A percentile compares a stretch with the other conserved stretches of the same genome.
Conservation (phyloP, 768 basidiomycete species). For the Amanita brunnescens region DNA sequence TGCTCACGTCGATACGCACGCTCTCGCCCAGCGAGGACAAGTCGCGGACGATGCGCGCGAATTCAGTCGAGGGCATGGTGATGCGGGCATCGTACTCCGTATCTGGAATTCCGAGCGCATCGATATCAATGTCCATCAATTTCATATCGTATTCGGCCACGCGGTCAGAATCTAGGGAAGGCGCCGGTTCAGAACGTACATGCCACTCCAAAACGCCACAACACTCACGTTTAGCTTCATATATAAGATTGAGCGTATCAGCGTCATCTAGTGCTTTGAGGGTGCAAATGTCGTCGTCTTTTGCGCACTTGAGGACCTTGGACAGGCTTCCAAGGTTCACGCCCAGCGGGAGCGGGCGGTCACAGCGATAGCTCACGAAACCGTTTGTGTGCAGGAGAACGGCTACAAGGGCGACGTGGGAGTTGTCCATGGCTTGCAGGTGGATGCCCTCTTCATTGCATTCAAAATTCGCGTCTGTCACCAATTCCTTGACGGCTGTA, state of each 20-base stretch:
- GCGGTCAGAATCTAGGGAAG: slow-evolving; percentile 67
- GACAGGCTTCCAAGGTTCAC: slow-evolving; percentile 82
- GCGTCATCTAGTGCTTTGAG: slow-evolving; percentile 88
- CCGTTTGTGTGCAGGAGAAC: slow-evolving; percentile 73
- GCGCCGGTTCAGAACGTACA: neutral
- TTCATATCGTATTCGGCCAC: slow-evolving; percentile 99
- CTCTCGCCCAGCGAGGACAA: slow-evolving; percentile 85
- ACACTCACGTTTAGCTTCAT: slow-evolving; percentile 79
- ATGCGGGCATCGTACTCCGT: slow-evolving; percentile 95
- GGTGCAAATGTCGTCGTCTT: slow-evolving; percentile 88
- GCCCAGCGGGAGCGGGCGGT: slow-evolving; percentile 88
- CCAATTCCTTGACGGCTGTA: slow-evolving; percentile 92
- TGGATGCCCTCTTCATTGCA: slow-evolving; percentile 93
- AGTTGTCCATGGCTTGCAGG: slow-evolving; percentile 99
- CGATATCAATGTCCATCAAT: slow-evolving; percentile 97
- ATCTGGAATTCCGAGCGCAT: slow-evolving; percentile 91
- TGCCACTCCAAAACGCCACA: neutral
- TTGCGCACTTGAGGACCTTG: slow-evolving; percentile 95
- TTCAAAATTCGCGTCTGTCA: slow-evolving; percentile 96
- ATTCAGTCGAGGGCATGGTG: slow-evolving; percentile 79
- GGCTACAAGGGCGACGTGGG: slow-evolving; percentile 93
- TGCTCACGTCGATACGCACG: slow-evolving; percentile 91
- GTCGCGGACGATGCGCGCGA: slow-evolving; percentile 88
- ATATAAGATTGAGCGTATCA: slow-evolving; percentile 80
- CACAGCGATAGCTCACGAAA: slow-evolving; percentile 87